Percentiles rank a stretch among this genome's conserved stretches.
These are phyloP conservation scores for Fraxinus baroniana DNA, from an alignment of 305 asterid genomes.

Conservation along the genomic window DNA sequence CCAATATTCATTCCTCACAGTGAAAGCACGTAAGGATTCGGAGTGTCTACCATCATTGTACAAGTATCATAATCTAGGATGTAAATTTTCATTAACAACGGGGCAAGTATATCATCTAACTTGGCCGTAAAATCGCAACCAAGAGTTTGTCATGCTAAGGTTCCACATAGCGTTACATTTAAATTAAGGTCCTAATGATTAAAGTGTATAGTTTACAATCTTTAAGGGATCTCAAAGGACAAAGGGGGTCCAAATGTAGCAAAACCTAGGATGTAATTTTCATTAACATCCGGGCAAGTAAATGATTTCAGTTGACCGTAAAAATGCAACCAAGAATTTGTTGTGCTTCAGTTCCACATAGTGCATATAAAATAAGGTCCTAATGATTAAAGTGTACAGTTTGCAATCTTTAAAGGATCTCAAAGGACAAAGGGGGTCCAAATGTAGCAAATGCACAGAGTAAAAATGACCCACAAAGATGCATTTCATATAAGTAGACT, in stretches of 20 bases:
- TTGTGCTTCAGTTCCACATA: slow-evolving; percentile 23
- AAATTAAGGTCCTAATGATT: slow-evolving; percentile 4
- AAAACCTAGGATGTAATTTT: background rate
- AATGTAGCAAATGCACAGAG: slow-evolving; percentile 27
- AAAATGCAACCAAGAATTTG: slow-evolving; percentile 28
- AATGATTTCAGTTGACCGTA: slow-evolving; percentile 18
- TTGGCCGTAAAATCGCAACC: slow-evolving; percentile 33
- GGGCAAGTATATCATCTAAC: background rate
- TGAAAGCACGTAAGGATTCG: slow-evolving; percentile 25
- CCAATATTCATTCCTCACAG: slow-evolving; percentile 52
- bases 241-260: slow-evolving; percentile 34
- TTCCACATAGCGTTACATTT: slow-evolving; percentile 2
- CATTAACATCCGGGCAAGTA: background rate
- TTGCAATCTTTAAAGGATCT: slow-evolving; percentile 32
- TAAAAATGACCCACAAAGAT: slow-evolving; percentile 32
- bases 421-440: slow-evolving; percentile 43
- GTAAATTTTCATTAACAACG: slow-evolving; percentile 9
- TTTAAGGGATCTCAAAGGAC: slow-evolving; percentile 38
- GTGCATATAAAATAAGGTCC: slow-evolving; percentile 10
- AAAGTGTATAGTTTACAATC: slow-evolving; percentile 31
- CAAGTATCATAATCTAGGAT: background rate
- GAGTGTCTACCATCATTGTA: background rate
- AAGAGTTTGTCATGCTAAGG: slow-evolving; percentile 24
- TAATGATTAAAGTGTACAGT: slow-evolving; percentile 20
- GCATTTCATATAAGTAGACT: slow-evolving; percentile 26